Base-by-base conservation (phyloP, 208 protist species). In the Crithidia fasciculata region DNA sequence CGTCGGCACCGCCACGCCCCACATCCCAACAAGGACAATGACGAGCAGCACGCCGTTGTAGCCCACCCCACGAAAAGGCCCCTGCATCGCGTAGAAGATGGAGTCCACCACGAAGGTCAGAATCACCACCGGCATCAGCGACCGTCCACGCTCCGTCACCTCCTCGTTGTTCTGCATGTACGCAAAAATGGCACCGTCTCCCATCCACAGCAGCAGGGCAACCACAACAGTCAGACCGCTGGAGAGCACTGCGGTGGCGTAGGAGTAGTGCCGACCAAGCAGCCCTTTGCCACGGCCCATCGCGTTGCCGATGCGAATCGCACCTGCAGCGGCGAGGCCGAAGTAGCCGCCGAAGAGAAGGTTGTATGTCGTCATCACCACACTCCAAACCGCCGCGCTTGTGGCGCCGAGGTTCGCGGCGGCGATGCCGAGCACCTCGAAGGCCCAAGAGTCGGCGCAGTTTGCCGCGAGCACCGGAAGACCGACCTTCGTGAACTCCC, bases 381-480 rank as follows among this genome's bases (percentile, higher is more conserved):
- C 54, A 50, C 19, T 72, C 81, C 81, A 85, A n/a, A 72, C 56
- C 5, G 67, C 76, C 2, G 76, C 47, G 40, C 64, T 57, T 37
- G 54, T 72, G 9, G 72, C 19, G 45, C 76, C 53, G 44, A 85
- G 69, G 45, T 59, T 37, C 13, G 81, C 76, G 13, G 72, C 73
- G 3, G 70, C 56, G 41, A 83, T 44, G 36, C 54, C 58, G 5
- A 86, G 61, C n/a, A 77, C 64, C 60, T 86, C 81, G 59, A 86
- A 80, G 45, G 44, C 37, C 81, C 81, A 86, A n/a, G 71, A 70
- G 58, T 86, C 76, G 2, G 81, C 81, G 57, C 65, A 72, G 66
- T 67, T 78, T n/a, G 72, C 76, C 0, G 52, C 69, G 4, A 86
- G 47, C 5, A 78, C 41, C 40, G 76, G 81, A 15, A 80, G 15